Evolutionary conservation across 2,329 filamentous ascomycete genomes (phyloP), one percentile per base, ranked within the genome.

Genomic region (Fusarium dlaminii): DNA sequence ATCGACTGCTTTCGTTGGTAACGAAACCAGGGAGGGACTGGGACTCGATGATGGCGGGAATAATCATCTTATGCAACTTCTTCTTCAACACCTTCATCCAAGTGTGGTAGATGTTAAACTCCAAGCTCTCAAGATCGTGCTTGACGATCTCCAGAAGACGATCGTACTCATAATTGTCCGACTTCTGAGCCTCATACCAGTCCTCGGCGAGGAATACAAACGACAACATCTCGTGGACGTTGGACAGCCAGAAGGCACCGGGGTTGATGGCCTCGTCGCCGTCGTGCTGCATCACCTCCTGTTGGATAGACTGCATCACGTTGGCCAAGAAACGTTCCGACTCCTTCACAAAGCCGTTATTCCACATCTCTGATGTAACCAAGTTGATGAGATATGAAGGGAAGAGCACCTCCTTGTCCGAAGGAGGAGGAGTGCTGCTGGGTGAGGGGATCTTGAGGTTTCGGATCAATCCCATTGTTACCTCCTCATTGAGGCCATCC

Each of bases 51-150:
- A 99, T 99, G 63, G 96, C 96, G 3, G 96, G 96, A 60, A 99
- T 97, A 80, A 99, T 97, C 96, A 99, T 99, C 90, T 98, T 98
- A 80, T 97, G 94, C 73, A 99, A 89, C 86, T 97, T 98, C 91
- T 98, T 98, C 90, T 99, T 99, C 80, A 99, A 87, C 65, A 98
- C 94, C 88, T 99, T 99, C 96, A 99, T 99, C 96, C 96, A 99
- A 32, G 96, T 99, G 85, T 99, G 96, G 85, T 99, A 99, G 79
- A 99, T 99, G 87, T 99, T 99, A 88, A 99, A 99, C 85, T 99
- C 96, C 73, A 99, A 88, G 84, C 94, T 98, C 86, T 99, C 96
- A 58, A 99, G 87, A 82, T 99, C 96, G 82, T 99, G 96, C 89
- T 99, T 99, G 82, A 99, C 96, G 82, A 99, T 98, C 84, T 99